Percentiles rank a stretch among this genome's conserved stretches.
phyloP scores from a whole-genome alignment of 345 rosid genomes.

The Lepidium sativum region DNA sequence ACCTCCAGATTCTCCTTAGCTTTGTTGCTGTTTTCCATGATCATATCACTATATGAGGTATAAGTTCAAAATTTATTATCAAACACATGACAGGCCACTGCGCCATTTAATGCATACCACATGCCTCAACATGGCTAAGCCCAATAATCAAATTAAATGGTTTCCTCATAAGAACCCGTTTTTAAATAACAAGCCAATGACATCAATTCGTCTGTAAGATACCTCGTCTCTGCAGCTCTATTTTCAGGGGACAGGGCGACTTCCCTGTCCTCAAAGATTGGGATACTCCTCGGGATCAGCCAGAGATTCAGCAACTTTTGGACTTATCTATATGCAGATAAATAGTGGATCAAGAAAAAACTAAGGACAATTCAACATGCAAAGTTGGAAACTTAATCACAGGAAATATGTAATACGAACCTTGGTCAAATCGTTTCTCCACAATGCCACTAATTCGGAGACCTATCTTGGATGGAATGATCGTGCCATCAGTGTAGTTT shows the following conservation, averaged over 20 bases:
- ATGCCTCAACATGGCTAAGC: not conserved
- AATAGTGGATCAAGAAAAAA: not conserved
- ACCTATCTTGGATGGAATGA: conserved; percentile 95
- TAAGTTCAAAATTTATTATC: too few species aligned
- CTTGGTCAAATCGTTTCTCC: conserved; percentile 92
- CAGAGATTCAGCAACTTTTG: conserved; percentile 95
- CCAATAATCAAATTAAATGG: not conserved
- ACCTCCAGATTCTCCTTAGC: too few species aligned
- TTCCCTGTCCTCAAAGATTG: conserved; percentile 95
- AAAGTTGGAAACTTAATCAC: not conserved
- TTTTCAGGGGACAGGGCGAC: conserved; percentile 71
- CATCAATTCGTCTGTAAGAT: not conserved
- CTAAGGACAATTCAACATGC: not conserved
- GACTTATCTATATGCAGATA: conserved; percentile 53
- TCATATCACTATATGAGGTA: too few species aligned
- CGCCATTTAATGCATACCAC: not conserved
- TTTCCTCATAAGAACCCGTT: not conserved
- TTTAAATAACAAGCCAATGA: not conserved
- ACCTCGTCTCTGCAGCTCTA: conserved; percentile 70
- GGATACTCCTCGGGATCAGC: conserved; percentile 97
- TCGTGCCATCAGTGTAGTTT: conserved; percentile 96
- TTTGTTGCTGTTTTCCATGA: too few species aligned
- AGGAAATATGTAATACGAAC: conserved; percentile 28
- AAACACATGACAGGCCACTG: not conserved
- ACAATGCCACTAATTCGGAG: conserved; percentile 75